Conservation (phyloP, 148 eudicot genomes). For the Rhododendron williamsianum region DNA sequence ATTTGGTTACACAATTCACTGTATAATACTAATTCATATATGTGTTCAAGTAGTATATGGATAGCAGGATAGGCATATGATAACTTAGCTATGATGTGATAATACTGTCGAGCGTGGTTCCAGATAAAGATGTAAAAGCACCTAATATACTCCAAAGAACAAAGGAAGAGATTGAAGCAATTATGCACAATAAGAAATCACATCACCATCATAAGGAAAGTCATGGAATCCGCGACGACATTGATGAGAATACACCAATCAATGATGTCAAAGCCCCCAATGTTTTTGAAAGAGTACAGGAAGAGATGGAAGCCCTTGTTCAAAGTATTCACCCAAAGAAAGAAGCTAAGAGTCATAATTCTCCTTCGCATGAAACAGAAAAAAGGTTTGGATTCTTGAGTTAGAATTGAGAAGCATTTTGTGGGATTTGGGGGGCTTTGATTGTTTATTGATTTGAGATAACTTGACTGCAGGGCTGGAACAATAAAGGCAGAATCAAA, state of each 20-base stretch:
- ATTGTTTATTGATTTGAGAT: not conserved
- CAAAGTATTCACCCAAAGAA: constrained; percentile 54
- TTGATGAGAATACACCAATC: constrained; percentile 52
- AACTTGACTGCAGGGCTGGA: constrained; percentile 2
- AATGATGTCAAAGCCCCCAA: constrained; percentile 63
- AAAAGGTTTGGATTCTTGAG: constrained; percentile 6
- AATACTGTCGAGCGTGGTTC: not conserved
- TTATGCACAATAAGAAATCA: constrained; percentile 28
- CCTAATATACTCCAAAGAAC: constrained; percentile 37
- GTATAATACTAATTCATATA: too few species aligned
- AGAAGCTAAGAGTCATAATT: constrained; percentile 18
- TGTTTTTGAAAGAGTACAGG: constrained; percentile 60
- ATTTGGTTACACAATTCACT: not conserved
- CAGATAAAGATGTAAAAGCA: constrained; percentile 42
- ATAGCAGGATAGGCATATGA: not conserved
- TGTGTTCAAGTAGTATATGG: not conserved
- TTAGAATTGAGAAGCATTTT: not conserved
- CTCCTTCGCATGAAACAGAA: not conserved
- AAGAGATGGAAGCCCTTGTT: constrained; percentile 79
- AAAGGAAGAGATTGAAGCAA: constrained; percentile 39
- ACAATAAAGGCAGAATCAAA: not conserved
- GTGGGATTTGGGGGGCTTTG: not conserved
- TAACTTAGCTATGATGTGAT: not conserved
- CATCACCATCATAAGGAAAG: constrained; percentile 72
- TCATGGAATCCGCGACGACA: constrained; percentile 66